Base-by-base conservation (phyloP, 495 filamentous ascomycete species). In the Tuber calosporum region DNA sequence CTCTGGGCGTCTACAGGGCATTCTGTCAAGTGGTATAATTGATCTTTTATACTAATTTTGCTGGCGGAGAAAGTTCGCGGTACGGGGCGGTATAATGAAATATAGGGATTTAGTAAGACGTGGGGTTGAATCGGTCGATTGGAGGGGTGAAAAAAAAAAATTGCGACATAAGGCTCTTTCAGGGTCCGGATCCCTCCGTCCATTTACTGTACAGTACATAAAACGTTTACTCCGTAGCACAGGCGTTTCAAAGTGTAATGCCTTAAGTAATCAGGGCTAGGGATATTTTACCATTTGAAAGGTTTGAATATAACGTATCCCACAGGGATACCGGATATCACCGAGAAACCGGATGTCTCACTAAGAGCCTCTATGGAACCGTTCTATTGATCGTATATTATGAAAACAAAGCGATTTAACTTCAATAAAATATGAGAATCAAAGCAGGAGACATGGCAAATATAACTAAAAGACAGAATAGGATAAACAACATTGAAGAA, bases 291-390 rank as follows among this genome's bases (percentile, higher is more conserved):
- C n/a, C n/a, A n/a, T n/a, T n/a, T n/a, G n/a, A n/a, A n/a, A n/a
- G n/a, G n/a, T n/a, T n/a, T n/a, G n/a, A n/a, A n/a, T n/a, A n/a
- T 42, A 42, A 42, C 41, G 41, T 42, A 42, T 42, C 15, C 41
- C 11, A 42, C 41, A 42, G 15, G 41, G 41, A 42, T 42, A 42
- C 41, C 15, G 15, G 41, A 42, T 42, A 42, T 42, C 41, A 42
- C 41, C 41, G 15, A 42, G 41, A 42, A 42, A 4, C 41, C 11
- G 43, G 69, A 70, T 70, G 42, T 42, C 37, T 70, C 26, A 70
- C n/a, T 20, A 34, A 36, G 1, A 17, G 42, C 15, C 20, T 3
- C 43, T 48, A 48, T 48, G 43, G 19, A 48, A 48, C 43, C 20
- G 1, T 22, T 48, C 43, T 3, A 48, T 6, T 4, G 4, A 48